Evolutionary conservation across 495 filamentous ascomycete species (phyloP).

Genomic region (Neurospora sp.): DNA sequence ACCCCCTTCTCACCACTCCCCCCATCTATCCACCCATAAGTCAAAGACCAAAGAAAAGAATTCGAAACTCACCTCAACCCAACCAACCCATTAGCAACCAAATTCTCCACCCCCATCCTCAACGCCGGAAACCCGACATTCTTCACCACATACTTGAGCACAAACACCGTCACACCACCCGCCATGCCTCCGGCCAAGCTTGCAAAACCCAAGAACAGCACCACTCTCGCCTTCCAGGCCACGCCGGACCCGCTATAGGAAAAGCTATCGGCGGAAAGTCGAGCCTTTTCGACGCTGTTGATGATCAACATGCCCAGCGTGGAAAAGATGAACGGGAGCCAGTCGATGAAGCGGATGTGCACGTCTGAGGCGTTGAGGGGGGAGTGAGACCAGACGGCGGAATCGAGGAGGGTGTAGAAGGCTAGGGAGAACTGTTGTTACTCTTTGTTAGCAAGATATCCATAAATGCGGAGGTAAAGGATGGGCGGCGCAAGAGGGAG

Average conservation of each 20-base stretch:
- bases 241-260: constrained; percentile 78
- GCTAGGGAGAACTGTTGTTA: constrained; percentile 83
- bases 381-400: constrained; percentile 76
- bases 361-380: constrained; percentile 64
- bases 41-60: too few species aligned
- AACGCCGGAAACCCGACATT: constrained; percentile 71
- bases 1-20: too few species aligned
- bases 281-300: constrained; percentile 92
- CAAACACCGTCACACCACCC: constrained; percentile 79
- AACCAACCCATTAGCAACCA: constrained; percentile 74
- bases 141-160: constrained; percentile 81
- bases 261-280: constrained; percentile 76
- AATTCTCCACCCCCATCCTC: constrained; percentile 89
- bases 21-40: too few species aligned
- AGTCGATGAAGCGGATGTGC: constrained; percentile 95
- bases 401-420: constrained; percentile 93
- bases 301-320: constrained; percentile 95
- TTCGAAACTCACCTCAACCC: constrained; percentile 64
- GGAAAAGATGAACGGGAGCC: constrained; percentile 95
- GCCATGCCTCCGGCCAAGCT: constrained; percentile 89
- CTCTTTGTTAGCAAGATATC: too few species aligned
- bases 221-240: constrained; percentile 91
- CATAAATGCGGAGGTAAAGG: too few species aligned
- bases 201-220: constrained; percentile 93
- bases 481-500: too few species aligned